Evolutionary conservation across 768 basidiomycete genomes (phyloP), one percentile per base, ranked within the genome.

Genomic region (Pisolithus tinctorius): DNA sequence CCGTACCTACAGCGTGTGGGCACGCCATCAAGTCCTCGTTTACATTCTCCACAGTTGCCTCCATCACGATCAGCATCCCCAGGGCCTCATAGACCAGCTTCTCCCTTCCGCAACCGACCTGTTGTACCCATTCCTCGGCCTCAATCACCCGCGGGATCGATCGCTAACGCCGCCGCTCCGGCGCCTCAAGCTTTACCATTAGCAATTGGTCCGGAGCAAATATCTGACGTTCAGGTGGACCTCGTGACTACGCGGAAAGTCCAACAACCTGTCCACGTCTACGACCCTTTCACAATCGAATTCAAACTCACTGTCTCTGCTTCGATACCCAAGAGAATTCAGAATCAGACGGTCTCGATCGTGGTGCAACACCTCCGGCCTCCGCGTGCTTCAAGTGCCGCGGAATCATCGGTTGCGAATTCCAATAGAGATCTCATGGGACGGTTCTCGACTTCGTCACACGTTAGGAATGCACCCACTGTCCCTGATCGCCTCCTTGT

Each of bases 351-450:
- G 6, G 56, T 84, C 26, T 65, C 67, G 11, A 65, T 90, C 26
- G 84, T 75, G 16, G 73, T 89, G 6, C 89, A 92, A 58, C 85
- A 86, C 58, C 66, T 87, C 13, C 74, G 76, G 41, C 74, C 76
- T 17, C 70, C 72, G 14, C 72, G 64, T 9, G 54, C 56, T 20
- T 48, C 57, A 10, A 41, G 4, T 20, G 27, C 27, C 26, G 27
- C 53, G 14, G 64, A 60, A 14, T 41, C 40, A 3, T 36, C 29
- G 20, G 45, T 29, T 0, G n/a, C 20, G 4, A 36, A 37, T 17
- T 54, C 27, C 43, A 16, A 7, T 11, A 20, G 41, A n/a, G 41
- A 42, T 23, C 13, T 34, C 34, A 13, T 34, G 11, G 34, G 34
- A 14, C 13, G 34, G 34, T 34, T 34, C 13, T 54, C 61, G 7